phyloP scores from a whole-genome alignment of 306 rosid species.

The Luffa acutangula region DNA sequence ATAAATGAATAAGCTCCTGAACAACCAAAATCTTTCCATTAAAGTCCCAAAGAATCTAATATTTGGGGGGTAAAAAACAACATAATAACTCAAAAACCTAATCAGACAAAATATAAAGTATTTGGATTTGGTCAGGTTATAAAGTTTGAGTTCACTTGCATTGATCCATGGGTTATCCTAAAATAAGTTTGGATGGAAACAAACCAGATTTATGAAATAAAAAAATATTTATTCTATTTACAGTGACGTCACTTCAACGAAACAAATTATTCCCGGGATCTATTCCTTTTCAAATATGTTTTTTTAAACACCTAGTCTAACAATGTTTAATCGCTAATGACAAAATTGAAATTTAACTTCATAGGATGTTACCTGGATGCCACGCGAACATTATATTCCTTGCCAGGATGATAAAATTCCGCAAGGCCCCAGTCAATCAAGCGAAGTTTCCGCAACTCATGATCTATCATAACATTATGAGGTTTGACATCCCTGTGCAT shows the following conservation, averaged over 20 bases:
- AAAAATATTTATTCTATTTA: neutral
- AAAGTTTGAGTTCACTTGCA: neutral
- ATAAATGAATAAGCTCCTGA: neutral
- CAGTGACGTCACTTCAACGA: neutral
- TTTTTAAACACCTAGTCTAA: neutral
- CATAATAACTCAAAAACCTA: neutral
- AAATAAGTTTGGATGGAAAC: neutral
- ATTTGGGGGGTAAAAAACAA: neutral
- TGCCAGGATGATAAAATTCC: slow-evolving; percentile 42
- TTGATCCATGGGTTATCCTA: no score
- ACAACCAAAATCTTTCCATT: neutral
- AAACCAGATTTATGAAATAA: neutral
- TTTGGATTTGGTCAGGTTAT: neutral
- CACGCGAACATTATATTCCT: slow-evolving; percentile 36
- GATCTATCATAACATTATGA: slow-evolving; percentile 44
- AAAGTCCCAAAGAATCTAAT: neutral
- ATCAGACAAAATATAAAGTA: neutral
- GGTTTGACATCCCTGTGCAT: slow-evolving; percentile 47
- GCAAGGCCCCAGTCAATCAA: slow-evolving; percentile 47
- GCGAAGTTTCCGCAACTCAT: slow-evolving; percentile 34
- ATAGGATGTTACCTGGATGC: slow-evolving; percentile 32
- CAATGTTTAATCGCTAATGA: neutral
- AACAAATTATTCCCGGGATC: neutral
- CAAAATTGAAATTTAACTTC: neutral
- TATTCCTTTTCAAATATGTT: neutral